phyloP scores from a whole-genome alignment of 2,329 filamentous ascomycete species.

The Sphaerulina vaccinii region DNA sequence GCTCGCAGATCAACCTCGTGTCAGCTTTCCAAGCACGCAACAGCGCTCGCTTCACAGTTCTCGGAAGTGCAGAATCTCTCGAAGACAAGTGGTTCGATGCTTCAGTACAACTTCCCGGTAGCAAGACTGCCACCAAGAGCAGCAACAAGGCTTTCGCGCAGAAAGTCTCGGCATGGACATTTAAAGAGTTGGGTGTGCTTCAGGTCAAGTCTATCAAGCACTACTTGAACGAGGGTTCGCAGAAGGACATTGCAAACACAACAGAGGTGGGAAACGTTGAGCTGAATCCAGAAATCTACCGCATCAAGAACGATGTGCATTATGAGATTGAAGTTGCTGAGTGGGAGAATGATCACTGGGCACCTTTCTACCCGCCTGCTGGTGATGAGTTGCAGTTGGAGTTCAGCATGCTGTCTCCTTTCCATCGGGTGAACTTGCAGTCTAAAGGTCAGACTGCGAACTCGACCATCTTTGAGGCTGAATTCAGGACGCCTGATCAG shows the following conservation, averaged over 20 bases:
- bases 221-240: constrained; percentile 58
- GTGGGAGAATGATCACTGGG: constrained; percentile 71
- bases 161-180: constrained; percentile 88
- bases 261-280: constrained; percentile 44
- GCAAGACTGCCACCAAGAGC: constrained; percentile 60
- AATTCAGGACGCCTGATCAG: constrained; percentile 87
- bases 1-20: constrained; percentile 77
- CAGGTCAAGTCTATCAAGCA: constrained; percentile 82
- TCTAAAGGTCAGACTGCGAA: constrained; percentile 58
- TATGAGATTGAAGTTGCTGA: constrained; percentile 89
- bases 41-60: constrained; percentile 80
- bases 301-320: constrained; percentile 91
- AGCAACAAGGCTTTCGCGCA: constrained; percentile 83
- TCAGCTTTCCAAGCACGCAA: constrained; percentile 88
- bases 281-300: constrained; percentile 82
- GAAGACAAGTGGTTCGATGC: constrained; percentile 86
- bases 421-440: constrained; percentile 78
- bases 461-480: constrained; percentile 69
- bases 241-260: constrained; percentile 39
- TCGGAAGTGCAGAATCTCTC: constrained; percentile 84
- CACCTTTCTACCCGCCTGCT: constrained; percentile 68
- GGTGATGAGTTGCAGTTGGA: constrained; percentile 84
- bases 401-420: constrained; percentile 97
- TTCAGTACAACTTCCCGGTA: constrained; percentile 60
- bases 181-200: constrained; percentile 88